These are phyloP conservation scores for Botrytis medusae DNA, from an alignment of 2,329 filamentous ascomycete species.

Conservation along the genomic window DNA sequence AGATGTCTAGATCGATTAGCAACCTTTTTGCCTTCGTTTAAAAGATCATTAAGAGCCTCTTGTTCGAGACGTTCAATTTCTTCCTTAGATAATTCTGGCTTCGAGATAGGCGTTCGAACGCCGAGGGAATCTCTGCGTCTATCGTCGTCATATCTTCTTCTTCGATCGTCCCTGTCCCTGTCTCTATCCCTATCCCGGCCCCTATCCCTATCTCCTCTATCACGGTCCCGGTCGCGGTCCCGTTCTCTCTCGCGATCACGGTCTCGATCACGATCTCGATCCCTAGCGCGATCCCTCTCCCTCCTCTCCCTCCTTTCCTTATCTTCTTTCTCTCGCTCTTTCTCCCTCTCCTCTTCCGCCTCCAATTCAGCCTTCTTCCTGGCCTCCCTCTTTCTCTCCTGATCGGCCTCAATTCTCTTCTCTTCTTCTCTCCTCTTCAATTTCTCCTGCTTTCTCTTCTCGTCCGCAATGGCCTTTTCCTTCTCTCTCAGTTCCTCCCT, in stretches of 20 bases:
- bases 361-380: slow-evolving; percentile 36
- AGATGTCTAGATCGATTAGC: slow-evolving; percentile 38
- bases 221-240: slow-evolving; percentile 36
- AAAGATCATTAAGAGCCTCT: slow-evolving; percentile 40
- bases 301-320: slow-evolving; percentile 30
- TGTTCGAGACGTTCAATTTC: slow-evolving; percentile 39
- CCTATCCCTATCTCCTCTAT: slow-evolving; percentile 25
- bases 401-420: slow-evolving; percentile 47
- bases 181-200: slow-evolving; percentile 30
- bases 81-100: slow-evolving; percentile 38
- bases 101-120: slow-evolving; percentile 23
- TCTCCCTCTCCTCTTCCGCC: slow-evolving; percentile 30
- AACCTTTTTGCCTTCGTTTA: slow-evolving; percentile 39
- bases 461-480: slow-evolving; percentile 58
- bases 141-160: slow-evolving; percentile 33
- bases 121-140: slow-evolving; percentile 27
- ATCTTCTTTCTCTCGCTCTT: slow-evolving; percentile 42
- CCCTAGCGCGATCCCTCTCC: slow-evolving; percentile 32
- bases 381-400: slow-evolving; percentile 44
- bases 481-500: slow-evolving; percentile 60
- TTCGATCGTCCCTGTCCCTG: slow-evolving; percentile 35
- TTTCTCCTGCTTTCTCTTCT: slow-evolving; percentile 57
- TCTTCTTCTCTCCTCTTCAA: slow-evolving; percentile 51
- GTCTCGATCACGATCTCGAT: slow-evolving; percentile 38
- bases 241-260: slow-evolving; percentile 30